Conservation (phyloP, 768 basidiomycete species). For the Suillus spraguei region DNA sequence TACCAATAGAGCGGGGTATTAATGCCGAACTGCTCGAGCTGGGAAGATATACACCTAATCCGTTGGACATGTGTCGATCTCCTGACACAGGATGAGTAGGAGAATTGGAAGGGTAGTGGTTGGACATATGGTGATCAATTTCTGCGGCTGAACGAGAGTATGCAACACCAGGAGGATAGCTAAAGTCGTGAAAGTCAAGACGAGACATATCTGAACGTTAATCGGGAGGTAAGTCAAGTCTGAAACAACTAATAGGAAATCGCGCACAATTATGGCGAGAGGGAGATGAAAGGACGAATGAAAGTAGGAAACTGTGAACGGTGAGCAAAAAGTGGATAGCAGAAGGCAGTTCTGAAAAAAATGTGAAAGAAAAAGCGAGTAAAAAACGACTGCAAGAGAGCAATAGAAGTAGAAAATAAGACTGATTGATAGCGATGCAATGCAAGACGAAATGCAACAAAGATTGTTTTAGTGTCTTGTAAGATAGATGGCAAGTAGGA, state of each 20-base stretch:
- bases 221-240: constrained; percentile 9
- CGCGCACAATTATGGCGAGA: not conserved
- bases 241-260: not conserved
- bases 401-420: constrained; percentile 24
- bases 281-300: constrained; percentile 3
- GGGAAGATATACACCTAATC: constrained; percentile 18
- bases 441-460: constrained; percentile 29
- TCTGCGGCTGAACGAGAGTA: constrained; percentile 32
- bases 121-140: constrained; percentile 32
- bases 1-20: constrained; percentile 36
- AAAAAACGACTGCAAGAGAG: constrained; percentile 32
- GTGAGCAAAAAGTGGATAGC: constrained; percentile 12
- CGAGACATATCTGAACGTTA: constrained; percentile 42
- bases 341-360: constrained; percentile 15
- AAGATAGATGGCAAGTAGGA: constrained; percentile 27
- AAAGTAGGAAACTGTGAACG: constrained; percentile 2
- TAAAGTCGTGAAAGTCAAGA: constrained; percentile 44
- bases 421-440: constrained; percentile 37
- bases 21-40: constrained; percentile 29
- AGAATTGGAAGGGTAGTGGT: constrained; percentile 21
- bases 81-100: constrained; percentile 15
- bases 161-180: constrained; percentile 35
- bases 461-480: constrained; percentile 33
- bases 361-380: constrained; percentile 28
- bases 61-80: constrained; percentile 27